Base-by-base conservation (phyloP, 768 basidiomycete genomes). In the Lentinula sp. region DNA sequence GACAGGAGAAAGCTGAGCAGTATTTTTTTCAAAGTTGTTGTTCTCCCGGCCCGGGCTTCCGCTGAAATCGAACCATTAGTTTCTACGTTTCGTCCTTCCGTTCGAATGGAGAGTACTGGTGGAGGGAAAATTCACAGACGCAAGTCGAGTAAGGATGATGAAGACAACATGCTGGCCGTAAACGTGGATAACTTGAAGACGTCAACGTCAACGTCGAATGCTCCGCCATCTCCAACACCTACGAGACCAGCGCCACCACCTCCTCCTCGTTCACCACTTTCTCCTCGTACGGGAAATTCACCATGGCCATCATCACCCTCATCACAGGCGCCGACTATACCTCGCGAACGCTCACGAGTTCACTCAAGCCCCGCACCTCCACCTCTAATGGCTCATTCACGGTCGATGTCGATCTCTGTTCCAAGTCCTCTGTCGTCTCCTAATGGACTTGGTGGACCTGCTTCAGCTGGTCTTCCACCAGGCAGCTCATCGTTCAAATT, bases 401-500 rank as follows among this genome's bases (percentile, higher is more conserved):
- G 52, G 58, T 61, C 60, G 52, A 10, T 32, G 49, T 49, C 57
- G 39, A 49, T 62, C 63, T 31, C 58, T 51, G 23, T 56, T 43
- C 55, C 55, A 8, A 40, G 53, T 40, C 53, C 51, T n/a, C 15
- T 31, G 13, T 40, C 53, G 5, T n/a, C 53, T 54, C 34, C 34
- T 21, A 37, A 23, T 43, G 55, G 21, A 6, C 15, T 23, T 16
- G 40, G 23, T 28, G 23, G 18, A 1, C 2, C 23, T 39, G 40
- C 7, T 15, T 40, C 34, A 34, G 34, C 31, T 23, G 31, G 37
- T 34, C 61, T 46, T 53, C 68, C 63, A 7, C 67, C 71, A 61
- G 23, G 70, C 66, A 40, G 68, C 55, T 10, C 67, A 61, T 65
- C 65, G 65, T 68, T 65, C 37, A 50, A 59, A 49, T n/a, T 54